Base-by-base conservation (phyloP, 805 yeast genomes). In the Pichia membranifaciens region DNA sequence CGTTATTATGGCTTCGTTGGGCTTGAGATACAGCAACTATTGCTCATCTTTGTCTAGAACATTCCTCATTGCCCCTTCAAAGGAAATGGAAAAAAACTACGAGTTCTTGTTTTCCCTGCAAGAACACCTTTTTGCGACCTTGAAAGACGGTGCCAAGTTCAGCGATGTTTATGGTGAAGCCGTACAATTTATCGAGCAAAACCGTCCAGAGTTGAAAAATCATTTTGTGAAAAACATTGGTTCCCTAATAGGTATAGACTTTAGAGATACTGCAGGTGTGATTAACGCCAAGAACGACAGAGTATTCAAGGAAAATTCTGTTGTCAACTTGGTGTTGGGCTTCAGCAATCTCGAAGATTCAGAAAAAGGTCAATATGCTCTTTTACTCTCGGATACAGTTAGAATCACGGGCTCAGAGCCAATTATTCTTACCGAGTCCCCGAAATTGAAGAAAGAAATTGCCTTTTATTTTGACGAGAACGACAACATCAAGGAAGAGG, bases 11-110 rank as follows among this genome's bases (percentile, higher is more conserved):
- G 78, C 95, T 5, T 82, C 95, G 2, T 68, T 93, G 51, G 96
- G 96, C 45, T 73, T 91, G 51, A 78, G 96, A 58, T 91, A 89
- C 69, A 87, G 82, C 60, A 81, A 85, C 40, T 91, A 91, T 67
- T 87, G 96, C 64, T 85, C 96, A 6, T 87, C 86, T 57, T 70
- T 91, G 41, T 90, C 84, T 8, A 77, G 98, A 65, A 86, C 96
- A 0, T 91, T 87, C 57, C 72, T 91, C 62, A 87, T 91, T 58
- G 96, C 87, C 62, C 97, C 97, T 10, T 75, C 95, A 4, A 76
- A 79, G 44, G 84, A 81, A 53, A 81, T 87, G 72, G 91, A 85
- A 55, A 68, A 72, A 45, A 84, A 86, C 64, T 91, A 91, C 65
- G 91, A 84, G 51, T 79, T 86, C 57, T 70, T 90, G 54, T 65